Evolutionary conservation across 306 rosid species (phyloP).

Genomic region (Acacia confusa): DNA sequence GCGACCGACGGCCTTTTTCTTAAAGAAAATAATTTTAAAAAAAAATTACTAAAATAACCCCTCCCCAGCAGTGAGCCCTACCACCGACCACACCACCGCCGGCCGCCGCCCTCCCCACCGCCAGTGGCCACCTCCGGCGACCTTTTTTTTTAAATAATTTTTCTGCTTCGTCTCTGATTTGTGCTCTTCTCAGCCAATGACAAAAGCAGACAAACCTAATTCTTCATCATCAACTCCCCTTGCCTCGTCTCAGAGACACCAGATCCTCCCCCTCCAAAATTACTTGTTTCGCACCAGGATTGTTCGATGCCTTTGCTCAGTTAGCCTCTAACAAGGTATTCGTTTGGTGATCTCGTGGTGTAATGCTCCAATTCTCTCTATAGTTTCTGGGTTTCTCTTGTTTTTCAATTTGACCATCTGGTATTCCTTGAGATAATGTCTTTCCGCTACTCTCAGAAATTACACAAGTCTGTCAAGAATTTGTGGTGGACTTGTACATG

Average conservation of each 20-base stretch:
- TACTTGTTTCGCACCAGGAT: constrained; percentile 46
- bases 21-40: no score
- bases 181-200: constrained; percentile 15
- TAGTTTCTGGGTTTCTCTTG: background rate
- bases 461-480: background rate
- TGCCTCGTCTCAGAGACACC: constrained; percentile 26
- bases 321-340: constrained; percentile 73
- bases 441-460: background rate
- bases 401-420: no score
- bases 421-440: background rate
- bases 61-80: no score
- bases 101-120: no score
- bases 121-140: no score
- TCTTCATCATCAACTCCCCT: constrained; percentile 13
- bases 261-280: constrained; percentile 33
- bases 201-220: constrained; percentile 23
- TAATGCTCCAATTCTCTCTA: background rate
- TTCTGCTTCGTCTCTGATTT: background rate
- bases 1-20: no score
- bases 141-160: no score
- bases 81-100: no score
- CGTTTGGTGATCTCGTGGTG: background rate
- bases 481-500: background rate
- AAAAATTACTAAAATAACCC: no score
- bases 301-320: constrained; percentile 46